Conservation (phyloP, 257 asterid genomes). For the Nicotiana otophora region DNA sequence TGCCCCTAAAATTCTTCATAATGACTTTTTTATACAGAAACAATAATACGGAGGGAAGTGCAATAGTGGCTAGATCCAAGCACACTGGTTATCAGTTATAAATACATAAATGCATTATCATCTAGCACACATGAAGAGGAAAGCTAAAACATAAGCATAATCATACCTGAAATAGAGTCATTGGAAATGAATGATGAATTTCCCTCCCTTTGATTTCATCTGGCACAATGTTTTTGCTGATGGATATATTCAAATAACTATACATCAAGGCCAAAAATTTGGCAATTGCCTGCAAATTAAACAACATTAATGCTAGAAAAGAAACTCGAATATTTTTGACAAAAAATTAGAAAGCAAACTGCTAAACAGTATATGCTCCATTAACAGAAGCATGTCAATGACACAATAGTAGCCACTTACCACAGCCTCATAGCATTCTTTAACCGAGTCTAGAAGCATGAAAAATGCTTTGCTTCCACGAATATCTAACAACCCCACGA, state of each 20-base stretch:
- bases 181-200: slow-evolving; percentile 80
- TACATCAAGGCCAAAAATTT: slow-evolving; percentile 73
- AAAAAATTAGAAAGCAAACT: not conserved
- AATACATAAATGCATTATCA: not conserved
- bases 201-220: slow-evolving; percentile 95
- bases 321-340: not conserved
- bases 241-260: slow-evolving; percentile 63
- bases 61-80: not conserved
- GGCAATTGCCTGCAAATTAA: slow-evolving; percentile 67
- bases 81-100: not conserved
- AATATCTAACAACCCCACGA: slow-evolving; percentile 65
- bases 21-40: not conserved
- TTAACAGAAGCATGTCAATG: not conserved
- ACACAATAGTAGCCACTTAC: slow-evolving; percentile 25
- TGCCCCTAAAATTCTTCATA: not conserved
- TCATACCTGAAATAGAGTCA: slow-evolving; percentile 80
- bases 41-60: not conserved
- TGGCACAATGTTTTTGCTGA: slow-evolving; percentile 60
- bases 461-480: slow-evolving; percentile 52
- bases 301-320: not conserved
- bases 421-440: slow-evolving; percentile 82
- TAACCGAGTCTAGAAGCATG: slow-evolving; percentile 56
- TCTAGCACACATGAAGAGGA: not conserved
- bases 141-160: not conserved
- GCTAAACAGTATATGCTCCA: not conserved